A percentile compares a stretch with the other conserved stretches of the same genome.
Evolutionary conservation across 306 rosid genomes (phyloP).

Genomic region (Dryas drummondii): DNA sequence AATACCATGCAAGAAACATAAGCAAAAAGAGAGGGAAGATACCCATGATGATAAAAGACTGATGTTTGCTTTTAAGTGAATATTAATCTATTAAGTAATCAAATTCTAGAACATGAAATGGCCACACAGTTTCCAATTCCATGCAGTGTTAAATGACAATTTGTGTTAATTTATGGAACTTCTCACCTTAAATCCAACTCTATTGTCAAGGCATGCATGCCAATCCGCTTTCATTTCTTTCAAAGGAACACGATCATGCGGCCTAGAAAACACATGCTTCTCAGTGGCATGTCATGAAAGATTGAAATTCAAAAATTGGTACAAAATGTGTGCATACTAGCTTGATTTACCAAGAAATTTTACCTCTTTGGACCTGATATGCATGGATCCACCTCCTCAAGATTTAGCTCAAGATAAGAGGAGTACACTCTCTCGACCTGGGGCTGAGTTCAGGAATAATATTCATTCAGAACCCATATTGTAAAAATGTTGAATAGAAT

Average conservation of each 20-base stretch:
- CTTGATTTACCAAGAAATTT: slow-evolving; percentile 3
- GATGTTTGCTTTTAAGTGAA: background rate
- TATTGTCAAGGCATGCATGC: slow-evolving; percentile 84
- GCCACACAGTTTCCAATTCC: background rate
- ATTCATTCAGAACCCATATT: slow-evolving; percentile 26
- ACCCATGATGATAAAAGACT: background rate
- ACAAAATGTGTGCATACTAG: slow-evolving; percentile 21
- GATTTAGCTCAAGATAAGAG: slow-evolving; percentile 70
- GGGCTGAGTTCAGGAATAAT: slow-evolving; percentile 56
- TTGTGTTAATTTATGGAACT: background rate
- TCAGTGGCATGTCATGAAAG: slow-evolving; percentile 18
- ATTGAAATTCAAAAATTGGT: slow-evolving; percentile 2
- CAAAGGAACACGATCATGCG: slow-evolving; percentile 93
- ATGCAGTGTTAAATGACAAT: background rate
- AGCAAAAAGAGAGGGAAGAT: slow-evolving; percentile 24
- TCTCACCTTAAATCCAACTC: slow-evolving; percentile 95
- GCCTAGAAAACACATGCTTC: slow-evolving; percentile 55
- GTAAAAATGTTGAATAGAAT: slow-evolving; percentile 7
- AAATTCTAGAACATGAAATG: background rate
- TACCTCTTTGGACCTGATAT: slow-evolving; percentile 98
- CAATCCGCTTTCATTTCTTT: slow-evolving; percentile 93
- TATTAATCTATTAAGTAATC: background rate
- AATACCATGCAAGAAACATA: slow-evolving; percentile 31
- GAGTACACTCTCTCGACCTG: slow-evolving; percentile 80
- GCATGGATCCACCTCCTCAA: slow-evolving; percentile 85